Evolutionary conservation across 2,329 filamentous ascomycete species (phyloP).

Genomic region (Parastagonospora nodorum): DNA sequence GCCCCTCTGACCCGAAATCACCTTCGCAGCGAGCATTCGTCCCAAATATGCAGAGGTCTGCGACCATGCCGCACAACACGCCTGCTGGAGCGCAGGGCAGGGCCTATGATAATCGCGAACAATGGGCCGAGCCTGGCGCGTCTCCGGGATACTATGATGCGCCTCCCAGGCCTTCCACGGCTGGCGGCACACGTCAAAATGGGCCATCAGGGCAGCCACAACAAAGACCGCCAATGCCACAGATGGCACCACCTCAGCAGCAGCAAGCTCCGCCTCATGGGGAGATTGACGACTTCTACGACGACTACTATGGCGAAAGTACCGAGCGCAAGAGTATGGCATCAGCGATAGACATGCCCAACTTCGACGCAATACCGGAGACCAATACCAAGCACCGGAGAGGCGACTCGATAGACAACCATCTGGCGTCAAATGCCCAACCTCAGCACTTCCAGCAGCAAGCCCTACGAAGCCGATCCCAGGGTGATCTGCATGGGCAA

Average conservation of each 20-base stretch:
- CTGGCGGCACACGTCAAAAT: slow-evolving; percentile 36
- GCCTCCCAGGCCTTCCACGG: slow-evolving; percentile 45
- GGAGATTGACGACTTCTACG: slow-evolving; percentile 57
- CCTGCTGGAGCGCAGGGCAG: slow-evolving; percentile 15
- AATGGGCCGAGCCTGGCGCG: slow-evolving; percentile 43
- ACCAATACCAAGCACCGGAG: slow-evolving; percentile 35
- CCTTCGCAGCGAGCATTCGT: slow-evolving; percentile 37
- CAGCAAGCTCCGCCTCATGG: slow-evolving; percentile 29
- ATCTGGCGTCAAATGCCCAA: slow-evolving; percentile 31
- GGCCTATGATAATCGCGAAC: slow-evolving; percentile 27
- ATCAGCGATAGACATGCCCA: slow-evolving; percentile 64
- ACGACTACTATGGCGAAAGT: slow-evolving; percentile 51
- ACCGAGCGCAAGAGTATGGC: slow-evolving; percentile 45
- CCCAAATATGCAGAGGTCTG: slow-evolving; percentile 39
- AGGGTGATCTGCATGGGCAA: slow-evolving; percentile 62
- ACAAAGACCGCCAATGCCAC: slow-evolving; percentile 38
- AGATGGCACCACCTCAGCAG: slow-evolving; percentile 17
- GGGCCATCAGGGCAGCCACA: slow-evolving; percentile 24
- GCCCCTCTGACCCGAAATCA: slow-evolving; percentile 27
- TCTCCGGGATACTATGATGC: slow-evolving; percentile 44
- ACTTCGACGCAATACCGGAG: slow-evolving; percentile 63
- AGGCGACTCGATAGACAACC: slow-evolving; percentile 45
- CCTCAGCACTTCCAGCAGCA: slow-evolving; percentile 35
- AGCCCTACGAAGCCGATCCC: slow-evolving; percentile 67
- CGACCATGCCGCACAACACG: slow-evolving; percentile 45